phyloP scores from a whole-genome alignment of 2,329 filamentous ascomycete species.

The Aspergillus pseudonomiae region DNA sequence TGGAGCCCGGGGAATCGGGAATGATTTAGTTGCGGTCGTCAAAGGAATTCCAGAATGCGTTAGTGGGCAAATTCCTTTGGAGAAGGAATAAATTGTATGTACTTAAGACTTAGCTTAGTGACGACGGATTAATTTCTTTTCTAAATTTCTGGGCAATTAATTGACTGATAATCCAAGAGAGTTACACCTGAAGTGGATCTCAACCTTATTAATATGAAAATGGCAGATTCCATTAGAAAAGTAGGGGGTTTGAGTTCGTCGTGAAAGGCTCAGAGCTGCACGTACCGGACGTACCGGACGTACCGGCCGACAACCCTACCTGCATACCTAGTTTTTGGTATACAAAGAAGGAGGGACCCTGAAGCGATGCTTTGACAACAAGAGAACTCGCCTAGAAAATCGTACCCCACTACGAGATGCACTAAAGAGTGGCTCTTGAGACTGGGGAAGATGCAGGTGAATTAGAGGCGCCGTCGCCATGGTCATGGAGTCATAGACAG shows the following conservation, averaged over 20 bases:
- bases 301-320: not conserved
- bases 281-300: not conserved
- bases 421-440: conserved; percentile 14
- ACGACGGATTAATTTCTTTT: not conserved
- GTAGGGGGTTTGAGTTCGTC: not conserved
- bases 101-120: too few species aligned
- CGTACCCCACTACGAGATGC: conserved; percentile 8
- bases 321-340: not conserved
- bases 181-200: not conserved
- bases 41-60: not conserved
- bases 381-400: not conserved
- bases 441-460: conserved; percentile 22
- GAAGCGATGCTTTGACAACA: not conserved
- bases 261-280: not conserved
- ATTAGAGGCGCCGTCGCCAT: conserved; percentile 24
- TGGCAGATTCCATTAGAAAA: not conserved
- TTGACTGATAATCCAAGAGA: conserved; percentile 1
- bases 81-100: not conserved
- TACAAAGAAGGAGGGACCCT: not conserved
- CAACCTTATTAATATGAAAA: not conserved
- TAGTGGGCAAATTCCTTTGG: not conserved
- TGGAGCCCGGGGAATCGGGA: conserved; percentile 20
- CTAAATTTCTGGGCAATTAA: not conserved
- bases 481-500: conserved; percentile 22
- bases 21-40: not conserved